Conservation (phyloP, 2,329 filamentous ascomycete genomes). For the Fusarium sp. region DNA sequence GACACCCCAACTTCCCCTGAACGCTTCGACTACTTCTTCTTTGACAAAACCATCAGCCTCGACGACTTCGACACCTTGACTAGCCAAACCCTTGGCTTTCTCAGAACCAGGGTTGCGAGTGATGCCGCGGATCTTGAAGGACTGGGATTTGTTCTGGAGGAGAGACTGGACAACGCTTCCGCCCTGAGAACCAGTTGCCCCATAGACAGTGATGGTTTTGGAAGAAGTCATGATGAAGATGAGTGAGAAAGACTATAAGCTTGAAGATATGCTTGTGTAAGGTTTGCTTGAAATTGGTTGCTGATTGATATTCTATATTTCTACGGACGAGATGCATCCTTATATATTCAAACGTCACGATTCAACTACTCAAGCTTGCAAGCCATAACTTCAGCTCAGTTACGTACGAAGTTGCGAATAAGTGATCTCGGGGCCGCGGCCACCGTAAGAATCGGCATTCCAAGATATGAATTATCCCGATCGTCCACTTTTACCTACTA, state of each 20-base stretch:
- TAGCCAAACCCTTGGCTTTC: slow-evolving; percentile 44
- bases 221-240: slow-evolving; percentile 40
- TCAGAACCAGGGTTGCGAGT: slow-evolving; percentile 47
- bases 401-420: slow-evolving; percentile 2
- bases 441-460: slow-evolving; percentile 21
- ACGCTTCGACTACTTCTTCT: slow-evolving; percentile 43
- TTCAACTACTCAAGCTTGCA: slow-evolving; percentile 9
- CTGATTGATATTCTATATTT: slow-evolving; percentile 13
- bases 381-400: background rate
- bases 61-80: slow-evolving; percentile 47
- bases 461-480: slow-evolving; percentile 31
- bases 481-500: background rate
- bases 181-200: slow-evolving; percentile 49
- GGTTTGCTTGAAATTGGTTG: slow-evolving; percentile 1
- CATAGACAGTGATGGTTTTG: slow-evolving; percentile 49
- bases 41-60: slow-evolving; percentile 46
- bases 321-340: background rate
- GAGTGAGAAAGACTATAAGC: background rate
- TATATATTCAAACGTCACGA: slow-evolving; percentile 29
- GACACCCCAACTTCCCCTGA: slow-evolving; percentile 49
- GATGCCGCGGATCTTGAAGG: slow-evolving; percentile 46
- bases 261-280: slow-evolving; percentile 4
- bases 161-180: slow-evolving; percentile 48
- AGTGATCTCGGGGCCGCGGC: slow-evolving; percentile 20
- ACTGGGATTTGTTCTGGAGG: slow-evolving; percentile 44